Evolutionary conservation across 2,329 filamentous ascomycete genomes (phyloP).

Genomic region (Daldinia eschscholtzii): DNA sequence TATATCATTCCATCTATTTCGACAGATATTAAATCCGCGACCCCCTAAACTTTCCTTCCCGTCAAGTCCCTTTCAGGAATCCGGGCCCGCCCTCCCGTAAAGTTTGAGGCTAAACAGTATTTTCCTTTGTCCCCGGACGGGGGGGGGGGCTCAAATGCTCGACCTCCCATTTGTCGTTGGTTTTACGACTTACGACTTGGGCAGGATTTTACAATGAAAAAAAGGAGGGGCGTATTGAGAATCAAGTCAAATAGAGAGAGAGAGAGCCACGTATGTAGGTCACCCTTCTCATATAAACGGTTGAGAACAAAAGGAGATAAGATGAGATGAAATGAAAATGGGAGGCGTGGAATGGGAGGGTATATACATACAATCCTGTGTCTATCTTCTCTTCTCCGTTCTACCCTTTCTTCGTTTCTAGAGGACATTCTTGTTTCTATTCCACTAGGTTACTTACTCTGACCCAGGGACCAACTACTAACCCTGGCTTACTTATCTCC

Average conservation of each 20-base stretch:
- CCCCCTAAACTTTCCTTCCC: neutral
- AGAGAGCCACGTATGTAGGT: constrained; percentile 10
- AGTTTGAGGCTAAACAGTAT: constrained; percentile 10
- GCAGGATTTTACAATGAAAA: constrained; percentile 26
- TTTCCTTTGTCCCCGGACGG: constrained; percentile 37
- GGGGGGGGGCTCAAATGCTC: constrained; percentile 14
- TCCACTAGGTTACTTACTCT: neutral
- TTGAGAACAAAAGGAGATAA: neutral
- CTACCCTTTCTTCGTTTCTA: neutral
- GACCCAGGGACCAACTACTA: neutral
- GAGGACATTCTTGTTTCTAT: neutral
- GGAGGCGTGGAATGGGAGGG: neutral
- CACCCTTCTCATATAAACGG: no score
- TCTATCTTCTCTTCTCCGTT: neutral
- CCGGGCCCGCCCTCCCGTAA: constrained; percentile 22
- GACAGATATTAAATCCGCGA: constrained; percentile 29
- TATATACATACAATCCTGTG: constrained; percentile 10
- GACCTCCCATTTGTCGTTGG: constrained; percentile 15
- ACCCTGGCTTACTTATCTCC: neutral
- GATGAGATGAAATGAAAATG: neutral
- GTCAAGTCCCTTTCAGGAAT: constrained; percentile 17
- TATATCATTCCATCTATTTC: constrained; percentile 41
- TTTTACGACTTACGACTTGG: constrained; percentile 11
- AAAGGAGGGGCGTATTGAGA: neutral
- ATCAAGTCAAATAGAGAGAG: neutral